A percentile compares a stretch with the other conserved stretches of the same genome.
These are phyloP conservation scores for Aureobasidium sp. DNA, from an alignment of 2,329 filamentous ascomycete species.

Conservation along the genomic window DNA sequence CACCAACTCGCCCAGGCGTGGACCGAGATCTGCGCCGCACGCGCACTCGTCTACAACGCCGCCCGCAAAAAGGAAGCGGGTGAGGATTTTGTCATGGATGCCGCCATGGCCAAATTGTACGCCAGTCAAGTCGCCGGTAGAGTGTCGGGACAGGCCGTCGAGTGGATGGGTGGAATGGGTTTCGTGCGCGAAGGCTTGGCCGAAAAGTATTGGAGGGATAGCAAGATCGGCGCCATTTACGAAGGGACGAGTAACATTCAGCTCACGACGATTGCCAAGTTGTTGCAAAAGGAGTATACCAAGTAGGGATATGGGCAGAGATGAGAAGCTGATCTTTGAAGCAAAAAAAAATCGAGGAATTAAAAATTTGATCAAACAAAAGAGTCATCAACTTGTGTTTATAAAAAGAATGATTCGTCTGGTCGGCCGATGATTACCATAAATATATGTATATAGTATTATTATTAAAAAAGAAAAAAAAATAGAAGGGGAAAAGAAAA, in stretches of 20 bases:
- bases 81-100: conserved; percentile 88
- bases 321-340: too few species aligned
- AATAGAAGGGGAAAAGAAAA: too few species aligned
- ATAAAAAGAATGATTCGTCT: too few species aligned
- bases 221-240: conserved; percentile 97
- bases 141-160: conserved; percentile 78
- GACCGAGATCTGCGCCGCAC: conserved; percentile 84
- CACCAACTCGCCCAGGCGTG: conserved; percentile 96
- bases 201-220: conserved; percentile 96
- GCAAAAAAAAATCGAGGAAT: neutral
- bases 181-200: conserved; percentile 94
- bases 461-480: too few species aligned
- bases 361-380: too few species aligned
- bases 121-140: conserved; percentile 85
- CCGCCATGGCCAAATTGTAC: conserved; percentile 96
- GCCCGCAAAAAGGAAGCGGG: conserved; percentile 97
- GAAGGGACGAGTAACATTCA: conserved; percentile 71
- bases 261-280: conserved; percentile 62
- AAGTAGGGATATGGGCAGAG: conserved; percentile 30
- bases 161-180: conserved; percentile 99
- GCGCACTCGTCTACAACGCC: conserved; percentile 91
- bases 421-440: too few species aligned
- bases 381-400: too few species aligned
- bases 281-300: conserved; percentile 63
- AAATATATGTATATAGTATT: too few species aligned